A percentile compares a stretch with the other conserved stretches of the same genome.
Evolutionary conservation across 257 asterid genomes (phyloP).

Genomic region (Solanum sejunctum): DNA sequence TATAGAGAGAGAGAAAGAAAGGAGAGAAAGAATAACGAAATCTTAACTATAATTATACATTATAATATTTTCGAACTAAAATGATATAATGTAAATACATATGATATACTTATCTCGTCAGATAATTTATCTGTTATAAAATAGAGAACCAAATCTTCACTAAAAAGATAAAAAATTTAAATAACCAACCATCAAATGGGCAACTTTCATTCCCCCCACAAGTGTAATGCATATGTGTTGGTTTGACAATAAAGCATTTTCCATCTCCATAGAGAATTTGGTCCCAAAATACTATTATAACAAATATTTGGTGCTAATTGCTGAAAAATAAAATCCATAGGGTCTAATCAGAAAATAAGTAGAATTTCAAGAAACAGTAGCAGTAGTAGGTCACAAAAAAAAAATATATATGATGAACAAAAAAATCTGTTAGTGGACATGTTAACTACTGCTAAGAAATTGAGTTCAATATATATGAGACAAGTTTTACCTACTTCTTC

Average conservation of each 20-base stretch:
- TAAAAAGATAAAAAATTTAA: too few relatives aligned
- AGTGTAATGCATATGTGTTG: not conserved
- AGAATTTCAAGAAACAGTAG: not conserved
- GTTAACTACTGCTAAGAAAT: not conserved
- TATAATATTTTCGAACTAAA: too few relatives aligned
- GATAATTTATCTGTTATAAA: too few relatives aligned
- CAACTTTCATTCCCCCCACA: not conserved
- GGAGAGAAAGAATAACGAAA: too few relatives aligned
- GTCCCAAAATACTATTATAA: not conserved
- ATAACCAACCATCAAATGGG: too few relatives aligned
- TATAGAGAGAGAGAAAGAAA: too few relatives aligned
- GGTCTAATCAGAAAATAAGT: not conserved
- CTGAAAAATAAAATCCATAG: not conserved
- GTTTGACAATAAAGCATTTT: not conserved
- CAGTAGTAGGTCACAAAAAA: not conserved
- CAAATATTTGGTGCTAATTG: not conserved
- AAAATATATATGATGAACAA: not conserved
- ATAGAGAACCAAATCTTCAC: too few relatives aligned
- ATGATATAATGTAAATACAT: too few relatives aligned
- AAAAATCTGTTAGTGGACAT: not conserved
- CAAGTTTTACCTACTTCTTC: constrained; percentile 10
- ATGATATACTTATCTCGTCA: too few relatives aligned
- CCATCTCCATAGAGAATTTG: not conserved
- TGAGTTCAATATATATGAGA: constrained; percentile 9
- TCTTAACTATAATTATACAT: too few relatives aligned